phyloP scores from a whole-genome alignment of 352 stramenopile species.

The Elongisporangium anandrum region DNA sequence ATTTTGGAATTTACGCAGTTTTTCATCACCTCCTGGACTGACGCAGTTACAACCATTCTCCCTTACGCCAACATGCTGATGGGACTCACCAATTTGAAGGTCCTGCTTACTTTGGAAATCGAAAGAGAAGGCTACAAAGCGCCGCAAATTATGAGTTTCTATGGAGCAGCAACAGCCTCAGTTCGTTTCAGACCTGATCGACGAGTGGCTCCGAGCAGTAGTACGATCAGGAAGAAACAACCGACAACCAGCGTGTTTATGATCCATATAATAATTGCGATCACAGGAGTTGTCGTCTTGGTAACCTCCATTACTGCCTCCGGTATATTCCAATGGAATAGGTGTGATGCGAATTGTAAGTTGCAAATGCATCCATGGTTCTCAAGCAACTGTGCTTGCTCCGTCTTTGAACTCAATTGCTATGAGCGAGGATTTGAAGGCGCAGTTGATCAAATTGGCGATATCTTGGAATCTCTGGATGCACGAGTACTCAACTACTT shows the following conservation, averaged over 20 bases:
- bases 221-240: too few species aligned
- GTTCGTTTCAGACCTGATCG: too few species aligned
- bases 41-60: conserved; percentile 21
- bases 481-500: conserved; percentile 23
- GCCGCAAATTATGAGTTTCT: too few species aligned
- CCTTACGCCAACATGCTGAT: conserved; percentile 29
- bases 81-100: conserved; percentile 18
- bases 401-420: conserved; percentile 42
- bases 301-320: conserved; percentile 26
- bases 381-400: conserved; percentile 26
- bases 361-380: conserved; percentile 46
- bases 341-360: conserved; percentile 23
- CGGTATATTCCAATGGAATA: conserved; percentile 10
- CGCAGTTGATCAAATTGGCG: not conserved
- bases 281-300: too few species aligned
- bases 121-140: too few species aligned
- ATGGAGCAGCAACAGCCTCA: too few species aligned
- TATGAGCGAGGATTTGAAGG: conserved; percentile 2
- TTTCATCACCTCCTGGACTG: conserved; percentile 25
- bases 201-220: too few species aligned
- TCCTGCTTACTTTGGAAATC: too few species aligned
- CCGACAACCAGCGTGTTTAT: too few species aligned
- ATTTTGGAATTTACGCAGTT: conserved; percentile 31
- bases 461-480: too few species aligned
- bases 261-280: too few species aligned